Evolutionary conservation across 176 grass and related monocot genomes (phyloP), one percentile per base, ranked within the genome.

Genomic region (Zoysia japonica): DNA sequence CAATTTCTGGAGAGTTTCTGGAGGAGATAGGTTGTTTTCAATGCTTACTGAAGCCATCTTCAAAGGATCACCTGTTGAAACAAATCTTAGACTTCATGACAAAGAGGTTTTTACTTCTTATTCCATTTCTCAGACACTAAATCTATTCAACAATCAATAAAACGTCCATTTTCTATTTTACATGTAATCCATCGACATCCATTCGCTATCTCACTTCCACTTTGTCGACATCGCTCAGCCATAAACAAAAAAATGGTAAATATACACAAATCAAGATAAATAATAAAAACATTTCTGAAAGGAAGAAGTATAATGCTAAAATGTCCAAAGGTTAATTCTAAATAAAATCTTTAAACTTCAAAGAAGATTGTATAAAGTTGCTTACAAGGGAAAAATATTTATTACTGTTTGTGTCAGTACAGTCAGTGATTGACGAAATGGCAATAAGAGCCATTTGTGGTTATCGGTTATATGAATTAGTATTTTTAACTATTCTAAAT

Each of bases 41-140:
- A 94, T 77, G 71, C 70, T 83, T 71, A 83, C 85, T 72, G 94
- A 85, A 68, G 95, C 95, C 95, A 98, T 91, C 84, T 98, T 98
- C 47, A 98, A 41, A 52, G 90, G 95, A 67, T 94, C 88, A 69
- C 90, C 95, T 94, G 78, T 79, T 38, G 49, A 78, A 61, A 47
- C 40, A 44, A 57, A 78, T 74, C 11, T 12, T 72, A 55, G 35
- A 84, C 11, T 61, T 11, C 19, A 11, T 36, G 5, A 61, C 52
- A 38, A 67, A 81, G 56, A 76, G 17, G 9, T 57, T 19, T 13
- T 36, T 57, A 47, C 35, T 2, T 52, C 44, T 79, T 60, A 20
- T 17, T 53, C 65, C 48, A 44, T 9, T 67, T 2, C 6, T 44
- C 35, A 43, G 5, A 67, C 35, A 66, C 47, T 19, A 52, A 65